phyloP scores from a whole-genome alignment of 495 filamentous ascomycete species.

The Neurospora sp. region DNA sequence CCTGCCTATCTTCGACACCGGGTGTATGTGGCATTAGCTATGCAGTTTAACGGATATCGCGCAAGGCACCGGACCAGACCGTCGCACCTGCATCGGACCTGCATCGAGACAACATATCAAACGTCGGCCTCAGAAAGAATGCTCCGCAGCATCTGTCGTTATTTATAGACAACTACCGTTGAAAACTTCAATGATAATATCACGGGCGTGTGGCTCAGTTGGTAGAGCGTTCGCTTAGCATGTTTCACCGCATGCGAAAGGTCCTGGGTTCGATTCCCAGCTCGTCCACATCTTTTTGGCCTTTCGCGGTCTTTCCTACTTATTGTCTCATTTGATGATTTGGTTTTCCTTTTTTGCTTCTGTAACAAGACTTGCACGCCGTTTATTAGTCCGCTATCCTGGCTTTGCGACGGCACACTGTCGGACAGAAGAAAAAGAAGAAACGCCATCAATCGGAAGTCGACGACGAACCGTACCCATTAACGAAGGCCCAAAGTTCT shows the following conservation, averaged over 20 bases:
- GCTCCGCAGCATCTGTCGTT: neutral
- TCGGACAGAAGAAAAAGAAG: no score
- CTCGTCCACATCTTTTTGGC: conserved; percentile 5
- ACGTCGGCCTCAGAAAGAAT: neutral
- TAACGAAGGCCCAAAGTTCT: no score
- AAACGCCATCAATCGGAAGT: no score
- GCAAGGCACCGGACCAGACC: neutral
- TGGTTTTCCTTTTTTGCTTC: neutral
- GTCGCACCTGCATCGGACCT: neutral
- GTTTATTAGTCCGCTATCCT: no score
- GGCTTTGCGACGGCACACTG: no score
- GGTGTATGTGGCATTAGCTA: neutral
- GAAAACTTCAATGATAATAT: neutral
- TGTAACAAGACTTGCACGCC: neutral
- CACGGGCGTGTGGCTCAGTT: conserved; percentile 3
- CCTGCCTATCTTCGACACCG: neutral
- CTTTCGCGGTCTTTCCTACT: neutral
- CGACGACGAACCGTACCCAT: no score
- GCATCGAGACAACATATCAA: neutral
- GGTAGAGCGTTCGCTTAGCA: neutral
- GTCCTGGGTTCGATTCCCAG: conserved; percentile 16
- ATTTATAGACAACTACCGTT: neutral
- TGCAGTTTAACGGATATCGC: neutral
- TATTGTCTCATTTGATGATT: neutral
- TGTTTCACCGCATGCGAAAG: neutral